Evolutionary conservation across 345 rosid genomes (phyloP).

Genomic region (Citrus maxima): DNA sequence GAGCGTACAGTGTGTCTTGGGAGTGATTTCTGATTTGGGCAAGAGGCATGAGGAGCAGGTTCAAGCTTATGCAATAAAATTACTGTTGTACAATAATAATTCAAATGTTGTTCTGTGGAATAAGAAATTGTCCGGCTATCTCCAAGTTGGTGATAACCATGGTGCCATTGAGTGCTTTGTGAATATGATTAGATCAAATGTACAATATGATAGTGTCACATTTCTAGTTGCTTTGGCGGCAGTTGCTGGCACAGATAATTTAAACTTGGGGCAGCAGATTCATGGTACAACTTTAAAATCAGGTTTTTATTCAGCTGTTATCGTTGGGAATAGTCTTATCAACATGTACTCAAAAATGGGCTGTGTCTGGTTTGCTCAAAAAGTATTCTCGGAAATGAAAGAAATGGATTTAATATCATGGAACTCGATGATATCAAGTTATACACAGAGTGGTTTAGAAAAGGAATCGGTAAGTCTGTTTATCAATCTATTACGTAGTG

Average conservation of each 20-base stretch:
- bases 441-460: conserved; percentile 36
- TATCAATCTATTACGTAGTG: conserved; percentile 32
- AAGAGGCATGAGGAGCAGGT: conserved; percentile 29
- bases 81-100: conserved; percentile 10
- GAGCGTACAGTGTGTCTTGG: conserved; percentile 29
- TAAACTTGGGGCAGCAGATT: conserved; percentile 37
- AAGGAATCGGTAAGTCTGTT: conserved; percentile 40
- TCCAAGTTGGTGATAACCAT: conserved; percentile 27
- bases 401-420: conserved; percentile 59
- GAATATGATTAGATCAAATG: conserved; percentile 40
- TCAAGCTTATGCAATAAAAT: conserved; percentile 31
- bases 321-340: conserved; percentile 48
- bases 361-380: conserved; percentile 19
- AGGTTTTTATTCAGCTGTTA: conserved; percentile 40
- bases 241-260: conserved; percentile 29
- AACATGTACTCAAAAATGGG: conserved; percentile 55
- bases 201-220: conserved; percentile 46
- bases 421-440: conserved; percentile 55
- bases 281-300: conserved; percentile 49
- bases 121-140: conserved; percentile 33
- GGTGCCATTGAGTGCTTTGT: conserved; percentile 37
- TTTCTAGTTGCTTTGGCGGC: conserved; percentile 44
- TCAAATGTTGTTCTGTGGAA: conserved; percentile 37
- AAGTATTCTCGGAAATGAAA: conserved; percentile 38
- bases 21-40: conserved; percentile 24